phyloP scores from a whole-genome alignment of 2,329 filamentous ascomycete genomes.

The Zymoseptoria crescenta region DNA sequence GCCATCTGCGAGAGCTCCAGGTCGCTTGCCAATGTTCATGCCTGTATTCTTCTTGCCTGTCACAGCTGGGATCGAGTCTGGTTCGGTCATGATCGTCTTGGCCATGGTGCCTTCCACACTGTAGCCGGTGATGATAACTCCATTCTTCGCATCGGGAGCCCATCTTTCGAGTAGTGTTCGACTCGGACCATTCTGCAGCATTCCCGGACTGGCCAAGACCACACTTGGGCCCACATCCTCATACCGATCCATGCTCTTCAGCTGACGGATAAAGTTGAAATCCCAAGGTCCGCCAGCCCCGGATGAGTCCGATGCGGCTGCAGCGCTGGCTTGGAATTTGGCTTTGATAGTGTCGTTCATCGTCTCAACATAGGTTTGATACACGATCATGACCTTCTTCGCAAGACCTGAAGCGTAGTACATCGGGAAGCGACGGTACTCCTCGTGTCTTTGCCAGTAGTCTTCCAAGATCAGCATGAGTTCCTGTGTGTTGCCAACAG shows the following conservation, averaged over 20 bases:
- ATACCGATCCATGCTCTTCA: slow-evolving; percentile 90
- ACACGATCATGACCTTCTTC: slow-evolving; percentile 95
- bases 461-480: slow-evolving; percentile 90
- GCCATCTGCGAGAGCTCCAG: slow-evolving; percentile 50
- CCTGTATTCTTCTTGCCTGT: slow-evolving; percentile 52
- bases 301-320: slow-evolving; percentile 61
- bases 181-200: slow-evolving; percentile 95
- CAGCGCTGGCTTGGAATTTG: slow-evolving; percentile 76
- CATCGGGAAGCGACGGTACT: slow-evolving; percentile 85
- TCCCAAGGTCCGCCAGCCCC: slow-evolving; percentile 72
- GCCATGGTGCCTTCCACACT: slow-evolving; percentile 98
- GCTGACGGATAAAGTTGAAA: slow-evolving; percentile 84
- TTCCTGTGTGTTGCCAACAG: slow-evolving; percentile 87
- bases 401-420: slow-evolving; percentile 97
- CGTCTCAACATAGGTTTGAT: slow-evolving; percentile 93
- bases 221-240: slow-evolving; percentile 93
- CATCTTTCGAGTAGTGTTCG: slow-evolving; percentile 87
- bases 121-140: slow-evolving; percentile 97
- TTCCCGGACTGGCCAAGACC: slow-evolving; percentile 95
- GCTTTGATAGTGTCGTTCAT: slow-evolving; percentile 99
- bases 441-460: slow-evolving; percentile 85
- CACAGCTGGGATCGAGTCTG: slow-evolving; percentile 87
- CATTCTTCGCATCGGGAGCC: slow-evolving; percentile 93
- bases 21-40: slow-evolving; percentile 22
- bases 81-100: slow-evolving; percentile 88